Conservation (phyloP, 1,139 yeast species). For the Blastobotrys ciferrii region DNA sequence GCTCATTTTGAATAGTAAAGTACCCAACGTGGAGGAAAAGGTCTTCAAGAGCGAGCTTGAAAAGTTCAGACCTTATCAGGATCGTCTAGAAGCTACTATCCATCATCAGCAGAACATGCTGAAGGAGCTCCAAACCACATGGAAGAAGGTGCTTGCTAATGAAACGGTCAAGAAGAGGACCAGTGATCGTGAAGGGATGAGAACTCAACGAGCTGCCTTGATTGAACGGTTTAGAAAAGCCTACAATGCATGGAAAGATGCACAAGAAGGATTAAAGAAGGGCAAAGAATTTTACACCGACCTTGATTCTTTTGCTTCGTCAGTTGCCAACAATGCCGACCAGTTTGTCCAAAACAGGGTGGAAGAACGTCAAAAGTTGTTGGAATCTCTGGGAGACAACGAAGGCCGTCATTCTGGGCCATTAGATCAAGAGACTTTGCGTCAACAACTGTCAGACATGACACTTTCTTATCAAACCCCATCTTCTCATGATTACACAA, state of each 20-base stretch:
- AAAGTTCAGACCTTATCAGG: constrained; percentile 70
- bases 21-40: constrained; percentile 52
- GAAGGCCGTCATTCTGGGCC: neutral
- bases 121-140: constrained; percentile 52
- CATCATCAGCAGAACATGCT: constrained; percentile 60
- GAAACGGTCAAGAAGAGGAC: constrained; percentile 41
- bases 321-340: constrained; percentile 41
- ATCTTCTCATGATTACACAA: constrained; percentile 4
- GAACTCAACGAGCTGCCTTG: constrained; percentile 42
- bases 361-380: constrained; percentile 34
- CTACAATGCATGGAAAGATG: constrained; percentile 54
- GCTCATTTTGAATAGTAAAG: constrained; percentile 64
- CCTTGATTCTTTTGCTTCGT: constrained; percentile 47
- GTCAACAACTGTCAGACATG: constrained; percentile 29
- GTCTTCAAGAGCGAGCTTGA: constrained; percentile 72
- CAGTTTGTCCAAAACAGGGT: constrained; percentile 39
- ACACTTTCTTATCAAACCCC: constrained; percentile 19
- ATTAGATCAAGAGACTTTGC: constrained; percentile 25
- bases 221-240: constrained; percentile 51
- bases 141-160: constrained; percentile 55
- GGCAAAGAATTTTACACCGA: constrained; percentile 65
- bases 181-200: constrained; percentile 38
- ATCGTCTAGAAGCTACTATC: constrained; percentile 66
- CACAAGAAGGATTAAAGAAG: constrained; percentile 55
- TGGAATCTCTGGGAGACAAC: constrained; percentile 16